phyloP scores from a whole-genome alignment of 2,329 filamentous ascomycete species.

The Penicillium nordicum region DNA sequence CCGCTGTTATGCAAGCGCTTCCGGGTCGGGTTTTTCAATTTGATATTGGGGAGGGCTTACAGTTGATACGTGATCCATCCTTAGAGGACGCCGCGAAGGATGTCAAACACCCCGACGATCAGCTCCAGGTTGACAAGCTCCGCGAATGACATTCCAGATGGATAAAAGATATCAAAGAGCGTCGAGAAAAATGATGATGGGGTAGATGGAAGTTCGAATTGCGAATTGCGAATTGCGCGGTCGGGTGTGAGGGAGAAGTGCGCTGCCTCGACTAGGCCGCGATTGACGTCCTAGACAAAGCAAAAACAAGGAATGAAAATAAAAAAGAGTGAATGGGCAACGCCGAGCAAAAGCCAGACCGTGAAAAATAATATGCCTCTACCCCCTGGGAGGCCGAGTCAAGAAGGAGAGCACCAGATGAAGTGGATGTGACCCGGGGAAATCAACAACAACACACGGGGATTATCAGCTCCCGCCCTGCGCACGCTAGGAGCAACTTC shows the following conservation, averaged over 20 bases:
- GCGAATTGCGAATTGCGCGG: slow-evolving; percentile 4
- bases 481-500: slow-evolving; percentile 22
- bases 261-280: slow-evolving; percentile 7
- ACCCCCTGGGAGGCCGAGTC: slow-evolving; percentile 9
- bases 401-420: slow-evolving; percentile 5
- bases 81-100: slow-evolving; percentile 30
- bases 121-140: slow-evolving; percentile 31
- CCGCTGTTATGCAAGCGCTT: background rate
- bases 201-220: slow-evolving; percentile 7
- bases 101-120: slow-evolving; percentile 32
- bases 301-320: slow-evolving; percentile 4
- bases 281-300: background rate
- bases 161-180: slow-evolving; percentile 21
- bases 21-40: background rate
- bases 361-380: background rate
- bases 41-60: slow-evolving; percentile 21
- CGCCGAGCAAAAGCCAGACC: slow-evolving; percentile 9
- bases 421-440: slow-evolving; percentile 4
- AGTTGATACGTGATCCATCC: slow-evolving; percentile 43
- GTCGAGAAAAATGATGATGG: slow-evolving; percentile 5
- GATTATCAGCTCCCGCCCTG: slow-evolving; percentile 14
- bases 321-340: slow-evolving; percentile 5
- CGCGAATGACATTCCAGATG: slow-evolving; percentile 35
- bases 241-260: slow-evolving; percentile 1
- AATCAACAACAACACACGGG: slow-evolving; percentile 13